phyloP scores from a whole-genome alignment of 805 yeast genomes.

The Hanseniaspora clermontiae region DNA sequence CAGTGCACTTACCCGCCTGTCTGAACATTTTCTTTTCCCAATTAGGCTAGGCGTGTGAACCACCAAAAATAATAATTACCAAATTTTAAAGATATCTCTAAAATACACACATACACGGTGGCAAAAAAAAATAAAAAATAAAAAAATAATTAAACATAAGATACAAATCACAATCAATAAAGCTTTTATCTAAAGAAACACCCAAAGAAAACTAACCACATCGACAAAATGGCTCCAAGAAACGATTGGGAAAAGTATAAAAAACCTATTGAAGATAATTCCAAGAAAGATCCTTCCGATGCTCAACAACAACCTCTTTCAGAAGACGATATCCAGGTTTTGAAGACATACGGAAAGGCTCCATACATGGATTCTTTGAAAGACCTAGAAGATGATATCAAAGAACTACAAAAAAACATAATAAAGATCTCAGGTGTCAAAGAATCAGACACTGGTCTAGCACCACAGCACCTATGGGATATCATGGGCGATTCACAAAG shows the following conservation, averaged over 20 bases:
- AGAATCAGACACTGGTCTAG: constrained; percentile 95
- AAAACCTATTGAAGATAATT: constrained; percentile 65
- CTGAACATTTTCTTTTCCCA: background rate
- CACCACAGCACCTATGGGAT: constrained; percentile 96
- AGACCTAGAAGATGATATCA: constrained; percentile 73
- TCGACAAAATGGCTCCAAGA: constrained; percentile 60
- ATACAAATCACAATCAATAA: background rate
- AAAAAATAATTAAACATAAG: no score
- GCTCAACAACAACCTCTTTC: constrained; percentile 66
- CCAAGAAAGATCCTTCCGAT: constrained; percentile 38
- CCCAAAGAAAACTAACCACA: background rate
- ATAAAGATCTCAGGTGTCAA: constrained; percentile 89
- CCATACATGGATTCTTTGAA: constrained; percentile 80
- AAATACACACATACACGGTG: background rate
- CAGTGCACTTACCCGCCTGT: background rate
- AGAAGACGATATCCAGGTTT: constrained; percentile 94
- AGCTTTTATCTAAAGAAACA: background rate
- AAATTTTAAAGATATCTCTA: no score
- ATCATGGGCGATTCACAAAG: constrained; percentile 90
- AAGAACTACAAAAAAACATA: constrained; percentile 70
- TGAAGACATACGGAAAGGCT: constrained; percentile 94
- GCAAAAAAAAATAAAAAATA: background rate
- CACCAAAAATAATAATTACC: background rate
- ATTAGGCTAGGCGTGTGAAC: background rate
- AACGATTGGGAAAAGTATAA: constrained; percentile 97